A percentile compares a stretch with the other conserved stretches of the same genome.
phyloP scores from a whole-genome alignment of 306 rosid genomes.

The Inga leiocalycina region DNA sequence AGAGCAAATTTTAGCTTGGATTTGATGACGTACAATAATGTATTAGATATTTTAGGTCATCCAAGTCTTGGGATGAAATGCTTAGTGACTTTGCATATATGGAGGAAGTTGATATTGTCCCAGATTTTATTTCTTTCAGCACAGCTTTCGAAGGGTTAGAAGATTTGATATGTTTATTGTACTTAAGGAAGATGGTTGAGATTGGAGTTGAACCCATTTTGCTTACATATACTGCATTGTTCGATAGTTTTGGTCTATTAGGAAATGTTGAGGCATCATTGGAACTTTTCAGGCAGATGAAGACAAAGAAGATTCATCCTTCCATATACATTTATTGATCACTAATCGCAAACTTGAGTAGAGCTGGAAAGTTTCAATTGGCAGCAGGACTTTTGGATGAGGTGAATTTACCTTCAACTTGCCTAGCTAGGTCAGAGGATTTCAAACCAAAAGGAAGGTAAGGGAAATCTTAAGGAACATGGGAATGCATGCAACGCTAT shows the following conservation, averaged over 20 bases:
- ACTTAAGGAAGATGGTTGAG: constrained; percentile 70
- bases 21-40: constrained; percentile 67
- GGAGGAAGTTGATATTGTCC: constrained; percentile 60
- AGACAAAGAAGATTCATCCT: constrained; percentile 57
- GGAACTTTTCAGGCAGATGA: constrained; percentile 69
- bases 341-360: constrained; percentile 53
- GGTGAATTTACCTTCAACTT: constrained; percentile 58
- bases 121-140: constrained; percentile 73
- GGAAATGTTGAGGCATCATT: constrained; percentile 72
- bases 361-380: constrained; percentile 66
- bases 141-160: constrained; percentile 67
- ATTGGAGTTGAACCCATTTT: constrained; percentile 64
- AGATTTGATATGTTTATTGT: constrained; percentile 54
- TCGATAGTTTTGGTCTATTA: constrained; percentile 63
- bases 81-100: constrained; percentile 53
- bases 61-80: constrained; percentile 60
- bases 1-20: constrained; percentile 45
- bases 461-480: constrained; percentile 24
- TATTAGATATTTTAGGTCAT: constrained; percentile 75
- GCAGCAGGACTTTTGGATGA: constrained; percentile 60
- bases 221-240: constrained; percentile 76
- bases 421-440: constrained; percentile 57
- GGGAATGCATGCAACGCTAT: constrained; percentile 13
- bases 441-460: constrained; percentile 51
- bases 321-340: constrained; percentile 63